Evolutionary conservation across 164 flowering plant species (phyloP), one percentile per base, ranked within the genome.

Genomic region (Macadamia integrifolia): DNA sequence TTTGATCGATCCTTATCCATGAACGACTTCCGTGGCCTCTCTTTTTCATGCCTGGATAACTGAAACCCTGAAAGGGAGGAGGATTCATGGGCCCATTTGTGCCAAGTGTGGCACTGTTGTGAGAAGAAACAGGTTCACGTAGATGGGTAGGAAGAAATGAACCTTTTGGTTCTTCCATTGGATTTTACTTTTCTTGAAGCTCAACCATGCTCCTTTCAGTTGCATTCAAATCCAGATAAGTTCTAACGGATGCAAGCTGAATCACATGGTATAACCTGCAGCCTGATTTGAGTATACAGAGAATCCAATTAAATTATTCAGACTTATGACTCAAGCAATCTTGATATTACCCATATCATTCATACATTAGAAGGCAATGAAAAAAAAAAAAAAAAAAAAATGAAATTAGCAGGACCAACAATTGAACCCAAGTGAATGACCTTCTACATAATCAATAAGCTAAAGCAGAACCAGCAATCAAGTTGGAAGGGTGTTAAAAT

Each of bases 1-100:
- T 40, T 50, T 64, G 79, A 80, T 90, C 90, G 69, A 94, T 90
- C 72, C 77, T 81, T 80, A 90, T 89, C 97, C 99, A 94, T 52
- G 99, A 94, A 29, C 97, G 95, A 73, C 75, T 85, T 57, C 85
- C 93, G 69, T 85, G 97, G 29, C 95, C 87, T 81, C 97, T 84
- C 80, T 90, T 94, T 80, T 94, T 94, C 32, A 79, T 44, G 60
- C 80, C 82, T 14, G 75, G 69, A 49, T 80, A 63, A 55, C 76
- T 76, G 69, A 71, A 60, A n/a, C 81, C 84, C 66, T 60, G 83
- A 65, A 57, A 46, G 11, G 57, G 70, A 58, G 74, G 69, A 60
- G 74, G 65, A 64, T 56, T 82, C 28, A 69, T 75, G 50, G 46
- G 28, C 17, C 74, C 82, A 58, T 77, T 74, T 2, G 61, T 60